Evolutionary conservation across 1,284 basidiomycete genomes (phyloP).

Genomic region (Sparassis latifolia): DNA sequence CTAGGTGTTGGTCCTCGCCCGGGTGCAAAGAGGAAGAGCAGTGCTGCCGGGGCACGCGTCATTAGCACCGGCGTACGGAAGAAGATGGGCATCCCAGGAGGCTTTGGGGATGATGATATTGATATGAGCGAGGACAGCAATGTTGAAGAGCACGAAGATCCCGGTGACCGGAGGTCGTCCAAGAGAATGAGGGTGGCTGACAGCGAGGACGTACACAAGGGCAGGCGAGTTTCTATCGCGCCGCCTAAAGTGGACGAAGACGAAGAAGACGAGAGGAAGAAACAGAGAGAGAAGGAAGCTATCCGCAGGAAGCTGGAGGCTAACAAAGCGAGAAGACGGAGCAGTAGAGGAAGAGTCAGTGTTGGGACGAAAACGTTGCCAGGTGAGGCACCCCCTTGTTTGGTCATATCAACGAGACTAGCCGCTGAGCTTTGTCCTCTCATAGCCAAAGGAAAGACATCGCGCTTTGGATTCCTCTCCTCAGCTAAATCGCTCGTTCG

Average conservation of each 20-base stretch:
- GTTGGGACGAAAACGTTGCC: slow-evolving; percentile 6
- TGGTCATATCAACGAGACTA: slow-evolving; percentile 15
- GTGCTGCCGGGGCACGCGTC: slow-evolving; percentile 34
- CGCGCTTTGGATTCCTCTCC: slow-evolving; percentile 31
- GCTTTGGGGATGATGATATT: slow-evolving; percentile 46
- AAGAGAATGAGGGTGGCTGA: slow-evolving; percentile 37
- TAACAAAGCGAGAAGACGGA: slow-evolving; percentile 57
- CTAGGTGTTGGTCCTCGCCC: slow-evolving; percentile 32
- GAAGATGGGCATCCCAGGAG: slow-evolving; percentile 44
- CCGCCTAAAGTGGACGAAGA: slow-evolving; percentile 9
- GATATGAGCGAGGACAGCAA: slow-evolving; percentile 28
- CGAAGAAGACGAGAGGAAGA: slow-evolving; percentile 23
- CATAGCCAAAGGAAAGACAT: slow-evolving; percentile 24
- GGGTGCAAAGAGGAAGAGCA: slow-evolving; percentile 33
- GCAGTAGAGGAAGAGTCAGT: slow-evolving; percentile 43
- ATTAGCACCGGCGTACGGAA: slow-evolving; percentile 42
- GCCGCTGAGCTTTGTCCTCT: background rate
- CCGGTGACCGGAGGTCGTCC: slow-evolving; percentile 23
- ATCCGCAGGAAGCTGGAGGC: slow-evolving; percentile 55
- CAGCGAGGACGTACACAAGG: slow-evolving; percentile 24
- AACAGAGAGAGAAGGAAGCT: slow-evolving; percentile 38
- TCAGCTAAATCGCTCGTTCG: slow-evolving; percentile 35
- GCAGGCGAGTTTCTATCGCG: slow-evolving; percentile 28
- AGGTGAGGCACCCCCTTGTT: slow-evolving; percentile 12
- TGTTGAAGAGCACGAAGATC: slow-evolving; percentile 25